phyloP scores from a whole-genome alignment of 2,329 filamentous ascomycete genomes.

The Colletotrichum orbiculare region DNA sequence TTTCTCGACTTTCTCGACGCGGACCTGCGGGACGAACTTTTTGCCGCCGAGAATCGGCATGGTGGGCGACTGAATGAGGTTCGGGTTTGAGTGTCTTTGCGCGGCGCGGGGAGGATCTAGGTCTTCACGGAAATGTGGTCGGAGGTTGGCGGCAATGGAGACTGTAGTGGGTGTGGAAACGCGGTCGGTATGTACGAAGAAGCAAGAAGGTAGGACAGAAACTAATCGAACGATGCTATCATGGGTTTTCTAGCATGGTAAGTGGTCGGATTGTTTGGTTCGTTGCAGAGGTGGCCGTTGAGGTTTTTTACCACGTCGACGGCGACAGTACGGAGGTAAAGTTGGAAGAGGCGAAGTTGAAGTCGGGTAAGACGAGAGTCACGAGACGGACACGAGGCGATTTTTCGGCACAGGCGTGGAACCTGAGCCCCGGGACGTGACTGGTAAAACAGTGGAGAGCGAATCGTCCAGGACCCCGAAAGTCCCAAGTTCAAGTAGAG shows the following conservation, averaged over 20 bases:
- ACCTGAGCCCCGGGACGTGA: conserved; percentile 31
- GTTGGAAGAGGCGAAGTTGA: conserved; percentile 27
- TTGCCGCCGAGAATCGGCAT: conserved; percentile 54
- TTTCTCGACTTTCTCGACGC: conserved; percentile 64
- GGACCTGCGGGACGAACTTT: conserved; percentile 64
- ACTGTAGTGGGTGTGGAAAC: neutral
- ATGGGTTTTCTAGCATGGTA: conserved; percentile 11
- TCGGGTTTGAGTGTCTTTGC: neutral
- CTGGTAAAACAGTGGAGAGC: conserved; percentile 24
- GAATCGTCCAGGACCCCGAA: conserved; percentile 32
- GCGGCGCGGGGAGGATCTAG: neutral
- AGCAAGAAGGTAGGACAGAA: neutral
- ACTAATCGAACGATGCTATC: neutral
- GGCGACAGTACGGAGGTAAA: conserved; percentile 23
- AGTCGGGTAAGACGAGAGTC: conserved; percentile 20
- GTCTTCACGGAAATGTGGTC: neutral
- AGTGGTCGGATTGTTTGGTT: neutral
- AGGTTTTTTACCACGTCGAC: too few relatives aligned
- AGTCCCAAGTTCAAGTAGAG: neutral
- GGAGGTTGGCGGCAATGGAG: neutral
- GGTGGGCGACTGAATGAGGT: neutral
- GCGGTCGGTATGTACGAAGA: conserved; percentile 2
- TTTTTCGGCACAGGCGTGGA: conserved; percentile 34
- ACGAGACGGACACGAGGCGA: conserved; percentile 34
- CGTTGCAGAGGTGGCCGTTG: neutral